Percentiles rank a stretch among this genome's conserved stretches.
Conservation (phyloP, 2,329 filamentous ascomycete genomes). For the Tolypocladium sp. region DNA sequence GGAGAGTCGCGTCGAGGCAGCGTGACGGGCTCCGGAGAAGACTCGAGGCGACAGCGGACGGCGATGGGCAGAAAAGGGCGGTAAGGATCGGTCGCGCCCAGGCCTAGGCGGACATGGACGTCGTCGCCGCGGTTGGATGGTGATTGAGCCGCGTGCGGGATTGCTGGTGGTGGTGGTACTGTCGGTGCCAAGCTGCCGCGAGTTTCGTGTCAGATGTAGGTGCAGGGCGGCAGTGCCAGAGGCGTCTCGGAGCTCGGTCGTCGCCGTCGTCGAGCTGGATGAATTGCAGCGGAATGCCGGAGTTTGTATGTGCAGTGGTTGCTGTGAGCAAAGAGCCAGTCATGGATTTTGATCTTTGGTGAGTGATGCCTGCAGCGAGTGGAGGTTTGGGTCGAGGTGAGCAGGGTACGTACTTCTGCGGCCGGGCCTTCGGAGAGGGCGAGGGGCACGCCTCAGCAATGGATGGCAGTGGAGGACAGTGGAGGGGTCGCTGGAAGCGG, state of each 20-base stretch:
- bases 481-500: background rate
- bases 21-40: background rate
- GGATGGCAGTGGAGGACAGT: background rate
- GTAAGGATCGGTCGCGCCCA: background rate
- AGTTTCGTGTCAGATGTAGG: background rate
- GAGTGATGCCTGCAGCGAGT: background rate
- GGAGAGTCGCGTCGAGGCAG: conserved; percentile 7
- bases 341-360: background rate
- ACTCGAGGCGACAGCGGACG: conserved; percentile 9
- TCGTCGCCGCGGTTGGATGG: conserved; percentile 1
- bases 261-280: background rate
- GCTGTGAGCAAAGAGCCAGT: background rate
- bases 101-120: conserved; percentile 3
- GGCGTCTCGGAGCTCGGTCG: background rate
- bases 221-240: background rate
- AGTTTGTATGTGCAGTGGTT: background rate
- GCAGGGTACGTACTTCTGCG: background rate
- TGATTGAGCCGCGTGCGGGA: background rate
- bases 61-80: conserved; percentile 2
- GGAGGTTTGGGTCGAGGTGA: background rate
- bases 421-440: background rate
- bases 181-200: background rate
- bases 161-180: background rate
- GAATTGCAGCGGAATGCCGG: background rate
- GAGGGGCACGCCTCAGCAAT: background rate